Evolutionary conservation across 2,329 filamentous ascomycete species (phyloP).

Genomic region (Dendryphion nanum): DNA sequence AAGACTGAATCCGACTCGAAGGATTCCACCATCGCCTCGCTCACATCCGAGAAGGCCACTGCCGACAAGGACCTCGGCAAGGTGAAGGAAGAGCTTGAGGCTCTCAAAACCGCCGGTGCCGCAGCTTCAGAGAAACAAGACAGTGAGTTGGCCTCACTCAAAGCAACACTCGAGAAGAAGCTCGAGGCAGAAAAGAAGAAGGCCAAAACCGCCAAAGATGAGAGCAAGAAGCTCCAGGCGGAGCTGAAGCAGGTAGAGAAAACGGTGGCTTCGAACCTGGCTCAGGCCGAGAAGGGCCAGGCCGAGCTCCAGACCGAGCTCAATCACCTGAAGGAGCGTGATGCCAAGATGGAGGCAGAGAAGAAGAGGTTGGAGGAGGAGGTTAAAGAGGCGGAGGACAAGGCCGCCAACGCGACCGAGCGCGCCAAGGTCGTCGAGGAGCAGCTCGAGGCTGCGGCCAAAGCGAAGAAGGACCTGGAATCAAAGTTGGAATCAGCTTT

Average conservation of each 20-base stretch:
- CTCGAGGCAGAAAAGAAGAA: not conserved
- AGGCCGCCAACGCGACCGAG: not conserved
- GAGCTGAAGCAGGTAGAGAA: not conserved
- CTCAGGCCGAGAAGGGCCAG: no score
- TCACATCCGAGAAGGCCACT: slow-evolving; percentile 3
- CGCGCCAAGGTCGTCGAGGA: not conserved
- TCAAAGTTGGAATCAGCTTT: not conserved
- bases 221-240: not conserved
- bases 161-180: not conserved
- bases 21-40: not conserved
- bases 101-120: not conserved
- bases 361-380: not conserved
- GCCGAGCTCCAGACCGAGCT: no score
- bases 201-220: not conserved
- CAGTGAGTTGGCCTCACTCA: not conserved
- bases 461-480: slow-evolving; percentile 1
- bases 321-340: no score
- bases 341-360: not conserved
- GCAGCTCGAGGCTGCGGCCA: slow-evolving; percentile 2
- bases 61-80: slow-evolving; percentile 11
- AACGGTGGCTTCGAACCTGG: no score
- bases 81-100: slow-evolving; percentile 4
- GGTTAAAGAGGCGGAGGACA: not conserved
- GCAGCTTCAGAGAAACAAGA: not conserved
- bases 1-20: not conserved